phyloP scores from a whole-genome alignment of 306 rosid genomes.

The Luffa acutangula region DNA sequence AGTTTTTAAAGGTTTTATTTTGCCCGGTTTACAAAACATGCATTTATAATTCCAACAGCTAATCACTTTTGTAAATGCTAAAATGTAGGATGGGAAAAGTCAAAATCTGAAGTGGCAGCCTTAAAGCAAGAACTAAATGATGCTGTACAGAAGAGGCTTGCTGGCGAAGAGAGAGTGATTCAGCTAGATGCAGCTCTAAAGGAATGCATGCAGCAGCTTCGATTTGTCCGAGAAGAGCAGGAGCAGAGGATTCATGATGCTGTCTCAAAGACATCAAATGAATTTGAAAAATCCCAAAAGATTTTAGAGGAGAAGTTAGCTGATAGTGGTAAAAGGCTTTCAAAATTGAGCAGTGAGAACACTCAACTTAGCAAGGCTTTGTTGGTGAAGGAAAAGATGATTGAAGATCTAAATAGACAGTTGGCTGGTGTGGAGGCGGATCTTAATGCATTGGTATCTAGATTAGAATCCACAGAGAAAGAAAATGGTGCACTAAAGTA shows the following conservation, averaged over 20 bases:
- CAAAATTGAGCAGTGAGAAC: constrained; percentile 43
- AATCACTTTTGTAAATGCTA: not conserved
- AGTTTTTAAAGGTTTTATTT: not conserved
- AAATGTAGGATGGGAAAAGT: constrained; percentile 57
- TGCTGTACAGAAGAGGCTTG: constrained; percentile 39
- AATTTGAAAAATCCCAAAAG: constrained; percentile 43
- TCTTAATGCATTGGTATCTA: constrained; percentile 36
- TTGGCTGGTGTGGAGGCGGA: constrained; percentile 48
- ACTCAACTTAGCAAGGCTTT: constrained; percentile 52
- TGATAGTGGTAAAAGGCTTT: constrained; percentile 48
- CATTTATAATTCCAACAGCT: not conserved
- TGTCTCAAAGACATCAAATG: constrained; percentile 53
- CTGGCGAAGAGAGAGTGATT: constrained; percentile 52
- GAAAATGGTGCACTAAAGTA: constrained; percentile 53
- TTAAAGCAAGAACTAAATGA: constrained; percentile 47
- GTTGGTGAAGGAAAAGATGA: constrained; percentile 46
- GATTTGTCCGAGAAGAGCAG: constrained; percentile 78
- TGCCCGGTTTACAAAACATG: not conserved
- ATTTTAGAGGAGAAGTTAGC: constrained; percentile 52
- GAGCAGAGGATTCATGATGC: constrained; percentile 72
- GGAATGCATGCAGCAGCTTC: constrained; percentile 88
- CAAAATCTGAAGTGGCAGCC: constrained; percentile 40
- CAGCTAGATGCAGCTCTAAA: constrained; percentile 73
- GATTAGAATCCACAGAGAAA: constrained; percentile 61
- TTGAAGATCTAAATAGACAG: constrained; percentile 50